phyloP scores from a whole-genome alignment of 352 stramenopile species.

The Phytophthora ramorum region DNA sequence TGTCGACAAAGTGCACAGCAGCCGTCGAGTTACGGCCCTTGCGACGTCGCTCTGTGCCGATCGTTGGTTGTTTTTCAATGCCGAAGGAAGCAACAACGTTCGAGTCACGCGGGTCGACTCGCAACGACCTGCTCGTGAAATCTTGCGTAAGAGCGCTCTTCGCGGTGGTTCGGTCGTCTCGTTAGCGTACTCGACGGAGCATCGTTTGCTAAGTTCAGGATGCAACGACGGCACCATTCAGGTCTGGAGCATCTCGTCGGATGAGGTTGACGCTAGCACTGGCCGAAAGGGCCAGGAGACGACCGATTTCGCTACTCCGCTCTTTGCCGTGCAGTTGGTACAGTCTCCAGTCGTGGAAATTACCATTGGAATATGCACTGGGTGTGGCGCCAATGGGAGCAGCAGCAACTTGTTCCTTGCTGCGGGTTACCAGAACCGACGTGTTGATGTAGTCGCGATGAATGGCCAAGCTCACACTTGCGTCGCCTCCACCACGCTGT shows the following conservation, averaged over 20 bases:
- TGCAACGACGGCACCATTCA: conserved; percentile 72
- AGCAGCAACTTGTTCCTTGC: conserved; percentile 45
- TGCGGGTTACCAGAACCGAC: conserved; percentile 62
- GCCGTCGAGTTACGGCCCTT: conserved; percentile 60
- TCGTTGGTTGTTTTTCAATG: conserved; percentile 74
- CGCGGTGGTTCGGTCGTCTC: conserved; percentile 58
- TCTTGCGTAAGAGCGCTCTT: conserved; percentile 71
- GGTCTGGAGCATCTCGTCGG: conserved; percentile 63
- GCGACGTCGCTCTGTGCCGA: conserved; percentile 63
- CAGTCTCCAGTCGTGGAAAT: conserved; percentile 57
- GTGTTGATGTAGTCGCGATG: conserved; percentile 62
- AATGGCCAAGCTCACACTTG: conserved; percentile 36
- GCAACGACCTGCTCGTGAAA: conserved; percentile 66
- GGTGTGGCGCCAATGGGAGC: conserved; percentile 21
- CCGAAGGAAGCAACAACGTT: conserved; percentile 81
- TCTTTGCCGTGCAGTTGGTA: conserved; percentile 43
- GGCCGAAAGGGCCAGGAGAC: conserved; percentile 28
- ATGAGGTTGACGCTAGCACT: conserved; percentile 43
- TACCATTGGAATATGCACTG: conserved; percentile 38
- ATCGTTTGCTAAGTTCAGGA: conserved; percentile 62
- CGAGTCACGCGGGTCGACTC: conserved; percentile 61
- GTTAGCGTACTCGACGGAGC: conserved; percentile 62
- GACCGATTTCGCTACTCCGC: conserved; percentile 34
- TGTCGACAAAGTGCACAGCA: conserved; percentile 58
- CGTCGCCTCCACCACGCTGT: conserved; percentile 37